Evolutionary conservation across 176 grass and related monocot species (phyloP), one percentile per base, ranked within the genome.

Genomic region (Eragrostis nindensis): DNA sequence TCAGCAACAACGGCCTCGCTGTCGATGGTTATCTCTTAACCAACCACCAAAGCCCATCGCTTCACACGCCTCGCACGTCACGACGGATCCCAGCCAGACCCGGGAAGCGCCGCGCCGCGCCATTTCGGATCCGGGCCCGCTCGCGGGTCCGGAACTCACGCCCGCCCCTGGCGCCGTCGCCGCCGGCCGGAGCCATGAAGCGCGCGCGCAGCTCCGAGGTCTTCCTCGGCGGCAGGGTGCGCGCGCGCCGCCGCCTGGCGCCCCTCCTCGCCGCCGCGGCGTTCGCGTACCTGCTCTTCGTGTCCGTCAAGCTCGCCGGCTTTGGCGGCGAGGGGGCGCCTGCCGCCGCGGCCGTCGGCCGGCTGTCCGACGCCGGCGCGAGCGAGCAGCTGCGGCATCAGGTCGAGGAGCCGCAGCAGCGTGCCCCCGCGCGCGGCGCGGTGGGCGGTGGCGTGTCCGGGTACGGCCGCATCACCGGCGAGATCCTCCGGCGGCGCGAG

Each of bases 381-480:
- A 14, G 45, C 16, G 68, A 73, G 22, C 0, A 7, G 3, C 39
- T 71, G 27, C 78, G 63, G 32, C 53, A 86, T 2, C 14, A 43
- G 41, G 29, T 44, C 1, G 71, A 77, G 30, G 49, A 66, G 41
- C 72, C 66, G 38, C 11, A 42, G 10, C 26, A 14, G 14, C 76
- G 16, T 16, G 14, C 27, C 8, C 32, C 49, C 27, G 24, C 21
- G 29, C 47, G n/a, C 11, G 38, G 26, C 1, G 16, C 63, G 2
- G 70, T 11, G 9, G 77, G 44, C 65, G 7, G 39, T 8, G 66
- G 61, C 16, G 69, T 71, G 17, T 48, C 64, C 0, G 88, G 90
- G 17, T 97, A 93, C 50, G 94, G 94, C 70, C 86, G 91, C 73
- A 89, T 91, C 82, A 97, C 91, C 9, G 86, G 89, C 9, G 86